Base-by-base conservation (phyloP, 2,329 filamentous ascomycete species). In the Phyllosticta citriasiana region DNA sequence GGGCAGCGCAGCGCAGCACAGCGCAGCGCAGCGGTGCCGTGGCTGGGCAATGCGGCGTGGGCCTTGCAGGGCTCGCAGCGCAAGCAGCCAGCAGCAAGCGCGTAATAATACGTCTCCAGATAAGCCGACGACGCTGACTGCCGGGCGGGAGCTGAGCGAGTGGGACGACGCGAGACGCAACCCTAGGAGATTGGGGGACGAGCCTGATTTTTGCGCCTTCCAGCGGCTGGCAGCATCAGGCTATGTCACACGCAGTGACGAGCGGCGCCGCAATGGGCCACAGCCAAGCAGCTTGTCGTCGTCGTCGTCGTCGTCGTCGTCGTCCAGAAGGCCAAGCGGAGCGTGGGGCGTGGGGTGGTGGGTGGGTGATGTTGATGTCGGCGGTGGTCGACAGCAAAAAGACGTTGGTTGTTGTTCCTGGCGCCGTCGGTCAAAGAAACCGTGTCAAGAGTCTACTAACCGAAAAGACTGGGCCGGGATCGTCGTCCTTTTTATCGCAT, bases 401-500 rank as follows among this genome's bases (percentile, higher is more conserved):
- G 33, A 40, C 33, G 14, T 30, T 27, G 33, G 33, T 35, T 35
- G 33, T 10, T 12, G 33, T 35, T 35, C 9, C 9, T 35, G 5
- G 19, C 19, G 19, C 19, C 19, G 19, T 22, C 19, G 19, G 26
- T 27, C 26, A 27, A 27, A 27, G 26, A 27, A 27, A 4, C 26
- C 1, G 26, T 27, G 26, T 27, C 26, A 27, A 27, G 26, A 27
- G 26, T 4, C 26, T 27, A 8, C 26, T 8, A 2, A 27, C 26
- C 26, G 2, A 27, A 27, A 27, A 27, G 27, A 30, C 27, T 6
- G 27, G 27, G 27, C 51, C n/a, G 60, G 55, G 52, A 61, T 61
- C 33, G 60, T 55, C 57, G 54, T 61, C 50, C 60, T 61, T 61
- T 61, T 61, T 53, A 57, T 61, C 60, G 57, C 55, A 57, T 55